phyloP scores from a whole-genome alignment of 805 yeast species.

The Grigorovia transvaalensis region DNA sequence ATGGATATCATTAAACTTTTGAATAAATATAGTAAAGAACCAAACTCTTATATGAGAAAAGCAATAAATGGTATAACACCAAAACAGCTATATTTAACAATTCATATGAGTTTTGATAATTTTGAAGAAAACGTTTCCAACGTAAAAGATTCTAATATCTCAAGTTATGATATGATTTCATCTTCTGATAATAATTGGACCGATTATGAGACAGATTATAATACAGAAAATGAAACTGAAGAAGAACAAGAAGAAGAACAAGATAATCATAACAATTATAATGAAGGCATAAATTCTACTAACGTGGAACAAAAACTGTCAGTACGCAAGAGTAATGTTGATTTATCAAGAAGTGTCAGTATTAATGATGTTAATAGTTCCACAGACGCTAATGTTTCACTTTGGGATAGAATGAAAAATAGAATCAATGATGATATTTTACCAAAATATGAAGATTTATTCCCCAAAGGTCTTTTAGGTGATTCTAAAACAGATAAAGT shows the following conservation, averaged over 20 bases:
- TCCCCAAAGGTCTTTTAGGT: slow-evolving; percentile 33
- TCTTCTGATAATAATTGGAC: background rate
- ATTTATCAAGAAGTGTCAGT: background rate
- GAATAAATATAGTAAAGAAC: slow-evolving; percentile 37
- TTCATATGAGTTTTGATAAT: background rate
- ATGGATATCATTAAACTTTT: slow-evolving; percentile 53
- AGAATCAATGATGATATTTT: slow-evolving; percentile 36
- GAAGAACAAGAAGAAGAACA: background rate
- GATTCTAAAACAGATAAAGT: slow-evolving; percentile 1
- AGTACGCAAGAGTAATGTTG: background rate
- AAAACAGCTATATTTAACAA: slow-evolving; percentile 20
- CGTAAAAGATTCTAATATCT: too few species aligned
- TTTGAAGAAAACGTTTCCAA: background rate
- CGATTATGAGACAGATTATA: background rate
- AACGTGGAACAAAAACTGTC: background rate
- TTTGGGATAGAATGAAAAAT: slow-evolving; percentile 31
- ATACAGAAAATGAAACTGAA: background rate
- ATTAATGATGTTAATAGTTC: background rate
- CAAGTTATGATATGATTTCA: background rate
- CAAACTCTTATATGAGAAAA: slow-evolving; percentile 21
- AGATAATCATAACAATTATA: background rate
- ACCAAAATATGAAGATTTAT: slow-evolving; percentile 68
- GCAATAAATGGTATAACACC: slow-evolving; percentile 44
- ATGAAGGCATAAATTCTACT: background rate
- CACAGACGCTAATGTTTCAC: slow-evolving; percentile 9